Evolutionary conservation across 176 grass and related monocot species (phyloP), one percentile per base, ranked within the genome.

Genomic region (Triticum turgidum): DNA sequence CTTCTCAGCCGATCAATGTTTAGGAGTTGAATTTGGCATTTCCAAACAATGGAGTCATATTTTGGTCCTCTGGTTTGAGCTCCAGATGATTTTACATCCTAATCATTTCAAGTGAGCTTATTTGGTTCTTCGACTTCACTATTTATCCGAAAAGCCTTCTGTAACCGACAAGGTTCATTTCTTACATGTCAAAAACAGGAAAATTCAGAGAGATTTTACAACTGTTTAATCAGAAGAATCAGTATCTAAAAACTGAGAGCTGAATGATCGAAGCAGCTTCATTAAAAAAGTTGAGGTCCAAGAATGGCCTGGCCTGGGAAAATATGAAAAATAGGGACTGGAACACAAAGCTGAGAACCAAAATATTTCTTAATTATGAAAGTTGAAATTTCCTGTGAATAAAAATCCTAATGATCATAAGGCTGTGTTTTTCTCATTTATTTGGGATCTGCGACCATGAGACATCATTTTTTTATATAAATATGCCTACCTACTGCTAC

Each of bases 1-100:
- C 61, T 80, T 80, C 9, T 81, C 9, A 27, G 47, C 47, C 11
- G 44, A 18, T 75, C 38, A 73, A 51, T 87, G 69, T 82, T 64
- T 81, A 21, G 24, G 21, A 49, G 59, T 65, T 65, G 45, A 75
- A 65, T 81, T 81, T 82, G 39, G 0, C 11, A 0, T 69, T 51
- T 66, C n/a, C 32, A 76, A 51, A 76, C 14, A 5, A 18, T 52
- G 0, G 24, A 30, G 13, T 24, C 42, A 29, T 51, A 76, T 75
- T 75, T 30, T 76, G 14, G 7, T 52, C 24, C 45, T 76, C 42
- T 76, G 12, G 2, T 30, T 76, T 51, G 14, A 5, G 44, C 24
- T 51, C 44, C 6, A 14, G 25, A 14, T 27, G 6, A 76, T 51
- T 75, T 75, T 25, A 10, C 13, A 0, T 75, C 42, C 72, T 22